Percentiles rank a stretch among this genome's conserved stretches.
phyloP scores from a whole-genome alignment of 2,329 filamentous ascomycete species.

The Neonectria punicea region DNA sequence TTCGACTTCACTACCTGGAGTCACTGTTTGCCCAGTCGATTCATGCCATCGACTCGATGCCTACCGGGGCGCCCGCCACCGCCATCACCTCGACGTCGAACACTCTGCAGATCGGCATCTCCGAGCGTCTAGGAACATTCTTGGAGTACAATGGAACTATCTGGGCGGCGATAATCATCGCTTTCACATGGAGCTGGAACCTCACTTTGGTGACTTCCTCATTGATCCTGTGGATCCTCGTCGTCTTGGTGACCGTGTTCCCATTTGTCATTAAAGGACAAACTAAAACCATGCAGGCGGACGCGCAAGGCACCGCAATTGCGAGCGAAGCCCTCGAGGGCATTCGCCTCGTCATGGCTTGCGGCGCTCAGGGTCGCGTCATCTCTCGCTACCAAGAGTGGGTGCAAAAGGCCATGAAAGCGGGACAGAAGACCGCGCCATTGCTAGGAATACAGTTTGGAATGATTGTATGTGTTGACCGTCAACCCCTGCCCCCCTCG shows the following conservation, averaged over 20 bases:
- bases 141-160: constrained; percentile 56
- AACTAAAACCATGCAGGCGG: constrained; percentile 29
- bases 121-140: constrained; percentile 59
- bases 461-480: constrained; percentile 24
- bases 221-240: constrained; percentile 54
- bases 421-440: constrained; percentile 48
- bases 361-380: constrained; percentile 54
- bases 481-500: background rate
- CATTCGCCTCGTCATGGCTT: constrained; percentile 56
- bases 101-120: constrained; percentile 64
- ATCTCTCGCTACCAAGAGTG: constrained; percentile 50
- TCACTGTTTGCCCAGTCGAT: constrained; percentile 62
- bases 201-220: constrained; percentile 63
- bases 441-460: constrained; percentile 29
- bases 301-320: constrained; percentile 52
- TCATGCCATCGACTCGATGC: constrained; percentile 60
- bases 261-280: constrained; percentile 35
- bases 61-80: constrained; percentile 61
- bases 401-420: constrained; percentile 49
- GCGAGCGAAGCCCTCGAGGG: constrained; percentile 56
- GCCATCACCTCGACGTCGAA: constrained; percentile 65
- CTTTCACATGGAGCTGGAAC: constrained; percentile 63
- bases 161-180: constrained; percentile 58
- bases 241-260: constrained; percentile 44
- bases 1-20: constrained; percentile 62